Conservation (phyloP, 139 green algal species). For the Mesotaenium endlicherianum region DNA sequence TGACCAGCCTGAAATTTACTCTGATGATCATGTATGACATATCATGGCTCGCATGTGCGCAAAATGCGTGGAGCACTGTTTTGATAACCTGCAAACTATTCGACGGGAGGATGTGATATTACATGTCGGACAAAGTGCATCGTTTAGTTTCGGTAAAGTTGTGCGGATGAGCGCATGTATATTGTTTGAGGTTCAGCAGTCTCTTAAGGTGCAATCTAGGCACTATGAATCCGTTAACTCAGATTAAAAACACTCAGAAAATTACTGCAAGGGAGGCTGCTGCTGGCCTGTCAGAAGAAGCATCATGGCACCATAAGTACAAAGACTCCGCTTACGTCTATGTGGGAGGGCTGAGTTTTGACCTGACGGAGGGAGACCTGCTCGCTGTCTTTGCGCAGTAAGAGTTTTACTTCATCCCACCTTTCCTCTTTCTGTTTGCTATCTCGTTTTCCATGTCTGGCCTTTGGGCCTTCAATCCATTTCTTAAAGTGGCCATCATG, state of each 20-base stretch:
- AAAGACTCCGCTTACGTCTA: constrained; percentile 90
- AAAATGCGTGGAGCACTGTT: too few species aligned
- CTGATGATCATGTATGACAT: too few species aligned
- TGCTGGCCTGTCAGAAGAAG: constrained; percentile 70
- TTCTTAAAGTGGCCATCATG: too few species aligned
- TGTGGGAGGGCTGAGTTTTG: constrained; percentile 80
- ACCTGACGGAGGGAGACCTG: constrained; percentile 90
- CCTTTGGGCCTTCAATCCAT: too few species aligned
- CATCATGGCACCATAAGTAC: constrained; percentile 91
- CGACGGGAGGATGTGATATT: too few species aligned
- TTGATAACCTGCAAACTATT: too few species aligned
- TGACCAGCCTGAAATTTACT: too few species aligned
- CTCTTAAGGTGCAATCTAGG: too few species aligned
- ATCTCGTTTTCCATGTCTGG: too few species aligned
- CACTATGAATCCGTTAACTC: constrained; percentile 81
- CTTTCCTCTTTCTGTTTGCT: neutral
- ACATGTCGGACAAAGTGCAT: too few species aligned
- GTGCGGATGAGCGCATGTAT: neutral
- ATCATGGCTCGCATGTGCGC: too few species aligned
- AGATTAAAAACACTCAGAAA: constrained; percentile 94
- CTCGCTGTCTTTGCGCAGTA: constrained; percentile 82
- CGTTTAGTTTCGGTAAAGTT: too few species aligned
- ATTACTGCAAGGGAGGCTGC: constrained; percentile 71
- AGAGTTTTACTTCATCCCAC: neutral
- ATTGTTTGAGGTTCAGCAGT: neutral